A percentile compares a stretch with the other conserved stretches of the same genome.
Conservation (phyloP, 2,329 filamentous ascomycete species). For the Pseudodiploospora longispora region DNA sequence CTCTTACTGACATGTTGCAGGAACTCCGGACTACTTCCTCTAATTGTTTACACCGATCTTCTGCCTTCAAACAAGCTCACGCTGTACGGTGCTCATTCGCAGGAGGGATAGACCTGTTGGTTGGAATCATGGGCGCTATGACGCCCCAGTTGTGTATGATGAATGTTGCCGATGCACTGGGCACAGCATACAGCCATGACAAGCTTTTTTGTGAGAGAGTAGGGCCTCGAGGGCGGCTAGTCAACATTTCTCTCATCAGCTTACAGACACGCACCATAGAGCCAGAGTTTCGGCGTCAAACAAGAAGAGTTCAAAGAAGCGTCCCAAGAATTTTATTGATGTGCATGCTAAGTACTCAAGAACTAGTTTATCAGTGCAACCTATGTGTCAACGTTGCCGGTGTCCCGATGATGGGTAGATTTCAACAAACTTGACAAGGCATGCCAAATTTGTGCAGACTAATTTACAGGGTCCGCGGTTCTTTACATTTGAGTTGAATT, state of each 20-base stretch:
- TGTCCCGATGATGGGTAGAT: no score
- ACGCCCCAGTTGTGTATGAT: conserved; percentile 22
- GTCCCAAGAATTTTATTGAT: no score
- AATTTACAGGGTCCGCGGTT: no score
- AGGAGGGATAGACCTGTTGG: conserved; percentile 13
- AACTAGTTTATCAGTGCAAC: no score
- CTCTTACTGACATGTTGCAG: conserved; percentile 27
- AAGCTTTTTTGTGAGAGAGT: conserved; percentile 8
- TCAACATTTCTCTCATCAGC: neutral
- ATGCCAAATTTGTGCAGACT: no score
- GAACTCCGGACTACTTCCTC: conserved; percentile 97
- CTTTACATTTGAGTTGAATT: no score
- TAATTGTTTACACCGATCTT: conserved; percentile 37
- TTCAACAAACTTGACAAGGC: no score
- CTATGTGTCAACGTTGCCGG: no score
- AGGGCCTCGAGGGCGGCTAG: neutral
- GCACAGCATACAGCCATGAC: conserved; percentile 9
- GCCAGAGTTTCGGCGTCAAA: neutral
- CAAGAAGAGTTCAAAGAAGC: neutral
- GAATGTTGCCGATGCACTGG: conserved; percentile 14
- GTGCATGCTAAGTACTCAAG: no score
- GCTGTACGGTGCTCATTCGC: conserved; percentile 11
- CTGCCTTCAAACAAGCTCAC: conserved; percentile 14
- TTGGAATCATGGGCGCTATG: conserved; percentile 10
- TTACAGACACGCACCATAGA: neutral